phyloP scores from a whole-genome alignment of 805 yeast genomes.

The Pichia deserticola region DNA sequence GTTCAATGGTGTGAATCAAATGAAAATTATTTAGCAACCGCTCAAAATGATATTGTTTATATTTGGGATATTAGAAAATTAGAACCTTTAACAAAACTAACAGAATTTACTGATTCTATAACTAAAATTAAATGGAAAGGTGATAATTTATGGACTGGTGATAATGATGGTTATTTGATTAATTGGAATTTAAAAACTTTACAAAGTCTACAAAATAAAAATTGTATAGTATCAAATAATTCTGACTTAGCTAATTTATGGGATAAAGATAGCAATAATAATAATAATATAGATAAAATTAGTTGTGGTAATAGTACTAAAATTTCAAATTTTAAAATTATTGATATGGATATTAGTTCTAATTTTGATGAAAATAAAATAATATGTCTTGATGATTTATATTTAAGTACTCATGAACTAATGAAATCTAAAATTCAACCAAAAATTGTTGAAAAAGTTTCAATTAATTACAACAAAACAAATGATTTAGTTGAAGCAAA shows the following conservation, averaged over 20 bases:
- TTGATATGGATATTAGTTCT: slow-evolving; percentile 34
- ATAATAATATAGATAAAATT: background rate
- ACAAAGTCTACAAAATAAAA: background rate
- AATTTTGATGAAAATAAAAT: slow-evolving; percentile 23
- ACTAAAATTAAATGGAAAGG: slow-evolving; percentile 54
- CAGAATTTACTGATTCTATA: slow-evolving; percentile 50
- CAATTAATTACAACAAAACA: background rate
- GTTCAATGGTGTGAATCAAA: slow-evolving; percentile 60
- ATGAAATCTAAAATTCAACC: background rate
- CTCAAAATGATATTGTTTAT: slow-evolving; percentile 47
- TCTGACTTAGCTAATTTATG: background rate
- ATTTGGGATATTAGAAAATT: slow-evolving; percentile 71
- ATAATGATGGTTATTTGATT: slow-evolving; percentile 58
- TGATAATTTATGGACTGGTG: slow-evolving; percentile 43
- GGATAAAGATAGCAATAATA: background rate
- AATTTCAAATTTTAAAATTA: slow-evolving; percentile 39
- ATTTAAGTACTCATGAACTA: slow-evolving; percentile 44
- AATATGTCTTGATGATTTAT: slow-evolving; percentile 47
- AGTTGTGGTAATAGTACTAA: background rate
- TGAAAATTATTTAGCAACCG: slow-evolving; percentile 57
- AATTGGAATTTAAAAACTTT: slow-evolving; percentile 39
- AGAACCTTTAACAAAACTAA: slow-evolving; percentile 43
- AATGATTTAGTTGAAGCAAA: too few species aligned
- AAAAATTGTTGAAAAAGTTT: background rate
- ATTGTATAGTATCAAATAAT: background rate